phyloP scores from a whole-genome alignment of 2,329 filamentous ascomycete species.

The Fusarium fracticaudum region DNA sequence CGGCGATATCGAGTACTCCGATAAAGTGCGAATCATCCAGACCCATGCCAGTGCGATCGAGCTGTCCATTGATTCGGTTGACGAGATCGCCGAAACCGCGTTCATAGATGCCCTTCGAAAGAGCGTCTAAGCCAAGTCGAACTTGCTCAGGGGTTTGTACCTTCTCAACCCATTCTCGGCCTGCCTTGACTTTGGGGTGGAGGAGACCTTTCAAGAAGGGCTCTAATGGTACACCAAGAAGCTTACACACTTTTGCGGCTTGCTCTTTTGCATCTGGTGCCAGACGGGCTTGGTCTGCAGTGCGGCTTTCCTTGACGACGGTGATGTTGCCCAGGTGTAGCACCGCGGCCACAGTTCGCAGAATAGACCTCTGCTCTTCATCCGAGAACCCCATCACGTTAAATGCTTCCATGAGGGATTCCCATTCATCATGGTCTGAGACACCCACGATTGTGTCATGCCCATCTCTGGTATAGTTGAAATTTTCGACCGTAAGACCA shows the following conservation, averaged over 20 bases:
- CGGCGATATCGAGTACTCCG: constrained; percentile 97
- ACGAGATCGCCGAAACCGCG: constrained; percentile 95
- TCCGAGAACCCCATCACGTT: constrained; percentile 92
- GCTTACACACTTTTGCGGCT: constrained; percentile 80
- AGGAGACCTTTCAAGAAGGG: constrained; percentile 88
- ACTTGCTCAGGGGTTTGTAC: constrained; percentile 98
- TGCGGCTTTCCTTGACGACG: constrained; percentile 89
- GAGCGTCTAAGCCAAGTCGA: constrained; percentile 85
- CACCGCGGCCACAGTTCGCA: constrained; percentile 89
- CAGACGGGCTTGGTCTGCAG: constrained; percentile 89
- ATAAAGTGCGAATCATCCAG: constrained; percentile 95
- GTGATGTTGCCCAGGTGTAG: constrained; percentile 92
- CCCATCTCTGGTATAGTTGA: constrained; percentile 89
- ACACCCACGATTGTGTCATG: constrained; percentile 93
- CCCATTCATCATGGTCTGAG: constrained; percentile 92
- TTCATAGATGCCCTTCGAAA: constrained; percentile 98
- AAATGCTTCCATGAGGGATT: constrained; percentile 89
- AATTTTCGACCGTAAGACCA: constrained; percentile 81
- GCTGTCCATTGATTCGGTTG: constrained; percentile 86
- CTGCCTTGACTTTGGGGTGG: constrained; percentile 93
- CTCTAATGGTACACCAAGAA: constrained; percentile 86
- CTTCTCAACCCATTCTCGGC: constrained; percentile 98
- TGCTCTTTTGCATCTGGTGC: constrained; percentile 78
- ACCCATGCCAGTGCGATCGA: constrained; percentile 85
- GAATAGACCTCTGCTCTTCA: constrained; percentile 82